Evolutionary conservation across 345 rosid genomes (phyloP), one percentile per base, ranked within the genome.

Genomic region (Eucalyptus marginata): DNA sequence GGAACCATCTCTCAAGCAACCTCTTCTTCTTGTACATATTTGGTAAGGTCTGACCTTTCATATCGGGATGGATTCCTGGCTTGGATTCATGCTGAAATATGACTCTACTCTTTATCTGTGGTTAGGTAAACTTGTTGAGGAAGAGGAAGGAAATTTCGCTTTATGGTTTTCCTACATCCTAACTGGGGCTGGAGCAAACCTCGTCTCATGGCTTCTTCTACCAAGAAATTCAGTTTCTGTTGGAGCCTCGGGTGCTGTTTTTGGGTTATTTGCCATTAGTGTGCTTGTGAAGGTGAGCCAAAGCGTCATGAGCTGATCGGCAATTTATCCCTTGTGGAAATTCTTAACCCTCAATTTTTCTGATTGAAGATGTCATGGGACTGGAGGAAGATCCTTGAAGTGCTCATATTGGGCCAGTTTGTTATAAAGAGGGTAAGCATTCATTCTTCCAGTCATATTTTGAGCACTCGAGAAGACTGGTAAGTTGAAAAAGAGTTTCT

Each of bases 1-100:
- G 99, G 99, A 94, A 94, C 86, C 99, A 96, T 95, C 97, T 97
- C 91, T 96, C 99, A 36, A 96, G 99, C 96, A 96, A 97, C 91
- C 99, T 97, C 59, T 96, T 96, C 90, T 97, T 97, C 96, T 89
- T 96, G 94, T 97, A 96, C 93, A 97, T 96, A 90, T 97, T 97
- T 88, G 99, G 99, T 96, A 93, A 95, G 95, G 58, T n/a, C 89
- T 52, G 0, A 52, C 3, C 25, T 93, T 43, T 43, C 44, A 81
- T 29, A 25, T 36, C 11, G 62, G 24, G 87, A 86, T 91, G 68
- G 66, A 18, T 13, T 89, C 87, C 29, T 36, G 84, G 50, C 44
- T 52, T 50, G 54, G 66, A 20, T 49, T 29, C 58, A 44, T 87
- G n/a, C 13, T 87, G 66, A 44, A 62, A 47, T 90, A 87, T 79